Base-by-base conservation (phyloP, 441 rosid genomes). In the Adansonia gregorii region DNA sequence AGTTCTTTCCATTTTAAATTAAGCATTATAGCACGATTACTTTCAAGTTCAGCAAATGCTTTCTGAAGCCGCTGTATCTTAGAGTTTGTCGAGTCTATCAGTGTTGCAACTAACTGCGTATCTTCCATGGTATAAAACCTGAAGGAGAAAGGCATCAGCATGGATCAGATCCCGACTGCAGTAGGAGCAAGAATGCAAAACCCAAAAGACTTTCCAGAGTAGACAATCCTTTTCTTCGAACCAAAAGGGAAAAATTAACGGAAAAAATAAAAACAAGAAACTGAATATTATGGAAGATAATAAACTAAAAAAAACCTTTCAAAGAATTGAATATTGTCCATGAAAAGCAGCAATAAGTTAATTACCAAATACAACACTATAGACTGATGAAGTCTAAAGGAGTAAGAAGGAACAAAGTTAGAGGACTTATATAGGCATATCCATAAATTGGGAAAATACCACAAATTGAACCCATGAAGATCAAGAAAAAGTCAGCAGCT, bases 41-140 rank as follows among this genome's bases (percentile, higher is more conserved):
- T 91, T 84, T 94, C 97, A 74, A 95, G 99, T 84, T 95, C 98
- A 82, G 98, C 95, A 85, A 95, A 95, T 9, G 99, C 99, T 84
- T 86, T 92, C 89, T 95, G 98, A 84, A 95, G 99, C 85, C 92
- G 98, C 73, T 91, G 94, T 78, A 95, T 95, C 91, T 92, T 95
- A 43, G 94, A 91, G 52, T 89, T 82, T 8, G 99, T 88, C 19
- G 98, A 91, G 84, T 88, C 97, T 54, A 95, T 91, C 60, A 95
- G 95, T 14, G 85, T 85, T 66, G 89, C 94, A 85, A 90, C 95
- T 51, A 92, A 88, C 55, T 67, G 83, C 12, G 90, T 78, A 83
- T 84, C 90, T 78, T 92, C 98, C 98, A 95, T 95, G 67, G 80
- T 67, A 63, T 70, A 73, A 78, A 82, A 79, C 39, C 89, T 85